A percentile compares a stretch with the other conserved stretches of the same genome.
These are phyloP conservation scores for Ganoderma sp. DNA, from an alignment of 1,284 basidiomycete species.

Conservation along the genomic window DNA sequence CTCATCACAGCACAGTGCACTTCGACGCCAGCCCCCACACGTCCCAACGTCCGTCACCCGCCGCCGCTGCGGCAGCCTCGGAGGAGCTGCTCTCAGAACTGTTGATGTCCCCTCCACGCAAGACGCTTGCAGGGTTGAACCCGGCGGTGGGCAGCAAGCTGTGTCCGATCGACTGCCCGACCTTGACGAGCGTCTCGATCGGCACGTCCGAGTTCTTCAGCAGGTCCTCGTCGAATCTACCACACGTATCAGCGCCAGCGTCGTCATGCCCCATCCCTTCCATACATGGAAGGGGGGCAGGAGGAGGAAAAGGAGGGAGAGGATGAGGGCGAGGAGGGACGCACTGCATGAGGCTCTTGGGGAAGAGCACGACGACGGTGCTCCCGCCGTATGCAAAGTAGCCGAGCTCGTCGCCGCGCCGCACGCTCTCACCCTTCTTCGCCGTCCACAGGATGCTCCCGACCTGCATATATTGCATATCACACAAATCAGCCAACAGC, in stretches of 20 bases:
- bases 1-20: background rate
- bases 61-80: background rate
- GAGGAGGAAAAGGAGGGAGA: too few species aligned
- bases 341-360: conserved; percentile 59
- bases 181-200: conserved; percentile 78
- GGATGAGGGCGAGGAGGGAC: conserved; percentile 8
- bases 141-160: conserved; percentile 10
- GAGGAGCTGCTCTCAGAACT: background rate
- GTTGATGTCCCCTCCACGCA: background rate
- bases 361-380: conserved; percentile 72
- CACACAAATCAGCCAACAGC: too few species aligned
- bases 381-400: conserved; percentile 75
- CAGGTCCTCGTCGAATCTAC: conserved; percentile 72
- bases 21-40: background rate
- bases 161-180: conserved; percentile 38
- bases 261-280: too few species aligned
- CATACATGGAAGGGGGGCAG: too few species aligned
- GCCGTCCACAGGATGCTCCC: conserved; percentile 37
- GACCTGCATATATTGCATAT: conserved; percentile 16
- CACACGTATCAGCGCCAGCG: background rate
- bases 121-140: conserved; percentile 8
- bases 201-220: conserved; percentile 59
- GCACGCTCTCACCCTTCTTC: conserved; percentile 45
- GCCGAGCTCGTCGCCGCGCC: conserved; percentile 64
- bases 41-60: background rate